Percentiles rank a stretch among this genome's conserved stretches.
phyloP scores from a whole-genome alignment of 177 flowering plant genomes.

The Tripterygium wilfordii region DNA sequence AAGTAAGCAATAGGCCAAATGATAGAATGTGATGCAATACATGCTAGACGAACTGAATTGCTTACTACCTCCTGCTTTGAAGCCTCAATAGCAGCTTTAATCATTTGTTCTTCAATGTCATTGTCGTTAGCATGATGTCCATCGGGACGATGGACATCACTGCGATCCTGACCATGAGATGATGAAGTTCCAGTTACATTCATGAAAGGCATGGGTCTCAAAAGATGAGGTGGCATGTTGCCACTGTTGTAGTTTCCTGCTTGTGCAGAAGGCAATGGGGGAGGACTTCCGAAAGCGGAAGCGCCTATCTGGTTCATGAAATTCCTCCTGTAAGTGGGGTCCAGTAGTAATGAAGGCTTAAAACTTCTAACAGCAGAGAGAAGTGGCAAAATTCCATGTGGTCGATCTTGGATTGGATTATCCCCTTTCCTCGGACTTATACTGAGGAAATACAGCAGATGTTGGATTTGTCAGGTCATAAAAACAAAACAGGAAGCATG shows the following conservation, averaged over 20 bases:
- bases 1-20: background rate
- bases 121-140: slow-evolving; percentile 14
- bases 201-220: slow-evolving; percentile 32
- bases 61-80: slow-evolving; percentile 55
- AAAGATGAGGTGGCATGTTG: slow-evolving; percentile 22
- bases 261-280: slow-evolving; percentile 43
- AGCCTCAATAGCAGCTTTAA: slow-evolving; percentile 90
- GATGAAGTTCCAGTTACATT: slow-evolving; percentile 32
- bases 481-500: slow-evolving; percentile 2
- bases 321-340: slow-evolving; percentile 39
- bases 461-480: slow-evolving; percentile 28
- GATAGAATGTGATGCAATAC: background rate
- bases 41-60: slow-evolving; percentile 6
- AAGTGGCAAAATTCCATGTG: slow-evolving; percentile 28
- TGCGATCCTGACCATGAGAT: slow-evolving; percentile 26
- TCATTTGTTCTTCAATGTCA: slow-evolving; percentile 84
- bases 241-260: slow-evolving; percentile 56
- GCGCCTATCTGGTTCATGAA: slow-evolving; percentile 22
- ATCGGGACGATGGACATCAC: slow-evolving; percentile 14
- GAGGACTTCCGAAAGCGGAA: slow-evolving; percentile 21
- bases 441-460: slow-evolving; percentile 23
- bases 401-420: slow-evolving; percentile 23
- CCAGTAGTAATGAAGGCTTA: slow-evolving; percentile 59
- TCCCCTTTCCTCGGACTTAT: slow-evolving; percentile 48
- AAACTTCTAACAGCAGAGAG: slow-evolving; percentile 38